These are phyloP conservation scores for Obelidium mucronatum DNA, from an alignment of 192 early-diverging fungal genomes.

Conservation along the genomic window DNA sequence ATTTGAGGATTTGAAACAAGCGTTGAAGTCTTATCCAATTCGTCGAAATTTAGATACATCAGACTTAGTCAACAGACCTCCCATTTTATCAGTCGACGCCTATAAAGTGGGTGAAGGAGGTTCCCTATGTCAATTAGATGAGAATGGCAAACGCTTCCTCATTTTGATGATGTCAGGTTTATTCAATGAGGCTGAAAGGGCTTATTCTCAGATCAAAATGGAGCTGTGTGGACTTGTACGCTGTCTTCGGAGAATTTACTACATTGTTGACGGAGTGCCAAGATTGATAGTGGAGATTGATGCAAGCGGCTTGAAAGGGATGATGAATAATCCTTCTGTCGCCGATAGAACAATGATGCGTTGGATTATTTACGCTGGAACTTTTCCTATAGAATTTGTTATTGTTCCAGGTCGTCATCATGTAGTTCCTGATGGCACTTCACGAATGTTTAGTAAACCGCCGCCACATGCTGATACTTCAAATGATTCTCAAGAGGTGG, in stretches of 20 bases:
- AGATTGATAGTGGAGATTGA: not conserved
- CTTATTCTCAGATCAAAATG: not conserved
- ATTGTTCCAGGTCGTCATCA: not conserved
- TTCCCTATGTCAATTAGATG: not conserved
- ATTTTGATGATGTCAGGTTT: not conserved
- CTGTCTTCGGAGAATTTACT: not conserved
- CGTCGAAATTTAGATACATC: not conserved
- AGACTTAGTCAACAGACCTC: not conserved
- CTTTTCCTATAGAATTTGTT: not conserved
- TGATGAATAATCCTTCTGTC: slow-evolving; percentile 8
- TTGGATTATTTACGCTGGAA: not conserved
- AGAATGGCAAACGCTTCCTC: not conserved
- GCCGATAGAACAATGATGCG: not conserved
- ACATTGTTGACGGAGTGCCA: not conserved
- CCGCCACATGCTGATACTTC: not conserved
- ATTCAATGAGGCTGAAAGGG: not conserved
- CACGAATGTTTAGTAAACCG: slow-evolving; percentile 12
- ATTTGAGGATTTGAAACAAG: not conserved
- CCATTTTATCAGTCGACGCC: not conserved
- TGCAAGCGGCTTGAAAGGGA: not conserved
- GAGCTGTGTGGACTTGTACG: not conserved
- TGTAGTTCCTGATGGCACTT: not conserved
- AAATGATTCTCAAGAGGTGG: not conserved
- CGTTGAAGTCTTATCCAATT: not conserved
- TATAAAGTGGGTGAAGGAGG: slow-evolving; percentile 3